Base-by-base conservation (phyloP, 2,329 filamentous ascomycete species). In the Cercospora sp. region DNA sequence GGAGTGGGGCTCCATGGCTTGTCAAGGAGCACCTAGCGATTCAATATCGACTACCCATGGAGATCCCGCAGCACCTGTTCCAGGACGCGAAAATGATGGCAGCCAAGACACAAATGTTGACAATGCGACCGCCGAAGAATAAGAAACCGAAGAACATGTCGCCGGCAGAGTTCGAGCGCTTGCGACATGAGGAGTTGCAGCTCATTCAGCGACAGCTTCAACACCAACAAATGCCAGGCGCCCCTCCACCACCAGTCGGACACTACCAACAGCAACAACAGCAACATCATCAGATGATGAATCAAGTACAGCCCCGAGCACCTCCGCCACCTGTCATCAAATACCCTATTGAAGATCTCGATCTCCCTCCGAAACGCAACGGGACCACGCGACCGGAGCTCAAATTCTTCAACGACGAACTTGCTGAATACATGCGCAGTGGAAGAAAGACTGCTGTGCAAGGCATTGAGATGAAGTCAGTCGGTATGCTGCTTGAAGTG, bases 1-100 rank as follows among this genome's bases (percentile, higher is more conserved):
- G 94, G 93, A 94, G 89, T 69, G 94, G 94, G n/a, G 95, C 95
- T 0, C 94, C 95, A 0, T 99, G 95, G 95, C 83, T 97, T 65
- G 94, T 98, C 18, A 97, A 96, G 81, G 87, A 91, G 40, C 89
- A 93, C 64, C 89, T 97, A 68, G 95, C 95, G 0, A 88, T 88
- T 57, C 86, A 90, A 70, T 97, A 95, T 79, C 90, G 92, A 70
- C 95, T 99, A 70, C 90, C 93, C 69, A 93, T 89, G n/a, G 89
- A 92, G 63, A 88, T 98, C 12, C 95, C 95, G 6, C 86, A 89
- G 62, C 90, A 96, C 75, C 84, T 97, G 16, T 90, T 90, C 63
- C 90, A 96, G 77, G 93, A 94, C 71, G 91, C 87, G 71, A 94
- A 92, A 78, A 63, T 77, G 12, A 58, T 77, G 13, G 69, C 69